These are phyloP conservation scores for Coleophoma crateriformis DNA, from an alignment of 2,329 filamentous ascomycete genomes.

Conservation along the genomic window DNA sequence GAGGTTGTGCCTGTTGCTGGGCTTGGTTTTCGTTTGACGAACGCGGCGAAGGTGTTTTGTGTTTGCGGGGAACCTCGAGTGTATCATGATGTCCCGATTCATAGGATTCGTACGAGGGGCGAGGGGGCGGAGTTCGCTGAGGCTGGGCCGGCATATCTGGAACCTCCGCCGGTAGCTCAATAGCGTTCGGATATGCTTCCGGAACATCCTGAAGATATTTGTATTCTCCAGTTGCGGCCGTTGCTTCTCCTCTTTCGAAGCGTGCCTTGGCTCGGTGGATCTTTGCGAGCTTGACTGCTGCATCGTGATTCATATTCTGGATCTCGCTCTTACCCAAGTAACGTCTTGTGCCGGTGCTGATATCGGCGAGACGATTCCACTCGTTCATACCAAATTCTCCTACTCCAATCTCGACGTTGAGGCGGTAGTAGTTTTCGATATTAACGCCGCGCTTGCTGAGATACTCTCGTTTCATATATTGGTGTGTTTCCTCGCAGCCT, in stretches of 20 bases:
- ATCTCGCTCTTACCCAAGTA: slow-evolving; percentile 73
- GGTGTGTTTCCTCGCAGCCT: slow-evolving; percentile 86
- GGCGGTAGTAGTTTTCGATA: slow-evolving; percentile 84
- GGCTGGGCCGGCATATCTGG: slow-evolving; percentile 19
- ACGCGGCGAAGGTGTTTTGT: slow-evolving; percentile 13
- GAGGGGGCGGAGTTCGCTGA: slow-evolving; percentile 15
- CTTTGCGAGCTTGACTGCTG: slow-evolving; percentile 76
- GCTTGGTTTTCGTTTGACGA: slow-evolving; percentile 32
- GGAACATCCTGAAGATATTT: slow-evolving; percentile 23
- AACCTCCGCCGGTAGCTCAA: slow-evolving; percentile 55
- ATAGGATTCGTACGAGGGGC: slow-evolving; percentile 29
- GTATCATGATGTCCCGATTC: slow-evolving; percentile 23
- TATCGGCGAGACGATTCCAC: slow-evolving; percentile 89
- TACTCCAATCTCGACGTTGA: slow-evolving; percentile 96
- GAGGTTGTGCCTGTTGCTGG: slow-evolving; percentile 29
- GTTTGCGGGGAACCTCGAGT: slow-evolving; percentile 17
- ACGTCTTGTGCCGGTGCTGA: slow-evolving; percentile 83
- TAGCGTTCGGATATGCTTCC: slow-evolving; percentile 31
- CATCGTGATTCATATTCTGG: slow-evolving; percentile 70
- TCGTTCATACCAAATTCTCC: slow-evolving; percentile 99
- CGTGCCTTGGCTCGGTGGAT: slow-evolving; percentile 65
- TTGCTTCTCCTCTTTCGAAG: slow-evolving; percentile 10
- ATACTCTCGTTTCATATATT: slow-evolving; percentile 76
- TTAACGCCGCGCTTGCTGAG: slow-evolving; percentile 74
- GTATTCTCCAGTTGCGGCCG: slow-evolving; percentile 4